Base-by-base conservation (phyloP, 345 rosid species). In the Hypericum perforatum region DNA sequence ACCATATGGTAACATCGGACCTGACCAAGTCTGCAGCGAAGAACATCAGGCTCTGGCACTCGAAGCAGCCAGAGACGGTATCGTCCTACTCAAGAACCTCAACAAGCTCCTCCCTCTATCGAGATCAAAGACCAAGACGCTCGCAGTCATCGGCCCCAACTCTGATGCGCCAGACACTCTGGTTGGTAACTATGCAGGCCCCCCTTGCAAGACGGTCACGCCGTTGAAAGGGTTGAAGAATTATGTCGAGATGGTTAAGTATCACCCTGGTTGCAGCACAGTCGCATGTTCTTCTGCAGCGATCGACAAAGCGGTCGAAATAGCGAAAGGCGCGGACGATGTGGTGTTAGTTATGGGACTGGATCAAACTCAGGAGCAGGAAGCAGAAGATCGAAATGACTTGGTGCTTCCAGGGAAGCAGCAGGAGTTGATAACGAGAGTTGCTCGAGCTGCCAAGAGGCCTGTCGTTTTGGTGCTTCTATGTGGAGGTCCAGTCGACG, bases 61-160 rank as follows among this genome's bases (percentile, higher is more conserved):
- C 6, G 88, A 82, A 71, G 95, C 86, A 0, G 96, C 96, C 54
- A 76, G 76, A 29, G 73, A 83, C 22, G 98, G 98, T 47, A 82
- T 91, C 48, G 98, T 91, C 44, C 90, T 91, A 5, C 63, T 91
- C 50, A 91, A 87, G 75, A 91, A 87, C 70, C 43, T 71, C 15
- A 60, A 22, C 3, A 68, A 64, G 22, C 70, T 70, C 59, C 94
- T 91, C 41, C 98, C 98, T 11, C 64, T 85, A 39, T 56, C 74
- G 16, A 76, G 74, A 54, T 60, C 70, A 50, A 65, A 9, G 52
- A 64, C 76, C 41, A 16, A 3, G 9, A 78, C 91, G 7, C 78
- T 91, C 13, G 90, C 86, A 4, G 85, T 87, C 0, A 76, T 91
- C 10, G 95, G 98, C 67, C 98, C 98, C 51, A 87, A 82, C 65